Conservation (phyloP, 371 early-diverging fungal genomes). For the Syncephalis plumigaleata region DNA sequence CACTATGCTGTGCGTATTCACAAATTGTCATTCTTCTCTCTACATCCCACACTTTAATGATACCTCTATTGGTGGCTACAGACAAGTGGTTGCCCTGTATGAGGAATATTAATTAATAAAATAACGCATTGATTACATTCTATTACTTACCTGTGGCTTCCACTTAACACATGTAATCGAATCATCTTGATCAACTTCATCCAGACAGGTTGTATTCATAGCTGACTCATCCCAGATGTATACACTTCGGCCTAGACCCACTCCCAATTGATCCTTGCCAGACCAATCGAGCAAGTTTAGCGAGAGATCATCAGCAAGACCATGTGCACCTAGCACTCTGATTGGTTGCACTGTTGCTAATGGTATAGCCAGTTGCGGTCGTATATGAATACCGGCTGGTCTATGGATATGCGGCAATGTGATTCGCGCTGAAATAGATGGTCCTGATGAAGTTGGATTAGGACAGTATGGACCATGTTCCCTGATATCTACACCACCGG, state of each 20-base stretch:
- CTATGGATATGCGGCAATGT: no score
- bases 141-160: constrained; percentile 14
- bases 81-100: constrained; percentile 46
- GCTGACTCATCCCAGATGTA: constrained; percentile 73
- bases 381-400: no score
- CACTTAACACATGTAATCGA: no score
- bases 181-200: no score
- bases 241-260: constrained; percentile 62
- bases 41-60: constrained; percentile 61
- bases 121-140: background rate
- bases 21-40: constrained; percentile 29
- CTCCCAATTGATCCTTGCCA: constrained; percentile 38
- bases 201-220: constrained; percentile 29
- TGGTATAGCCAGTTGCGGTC: no score
- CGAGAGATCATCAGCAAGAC: constrained; percentile 77
- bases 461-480: no score
- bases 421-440: no score
- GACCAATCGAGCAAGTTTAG: constrained; percentile 89
- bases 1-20: constrained; percentile 6
- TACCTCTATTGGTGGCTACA: constrained; percentile 60
- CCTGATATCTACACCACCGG: no score
- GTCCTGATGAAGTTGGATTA: no score
- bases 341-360: constrained; percentile 11
- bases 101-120: constrained; percentile 3
- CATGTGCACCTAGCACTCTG: constrained; percentile 38